phyloP scores from a whole-genome alignment of 2,329 filamentous ascomycete species.

The Trichoderma sp. region DNA sequence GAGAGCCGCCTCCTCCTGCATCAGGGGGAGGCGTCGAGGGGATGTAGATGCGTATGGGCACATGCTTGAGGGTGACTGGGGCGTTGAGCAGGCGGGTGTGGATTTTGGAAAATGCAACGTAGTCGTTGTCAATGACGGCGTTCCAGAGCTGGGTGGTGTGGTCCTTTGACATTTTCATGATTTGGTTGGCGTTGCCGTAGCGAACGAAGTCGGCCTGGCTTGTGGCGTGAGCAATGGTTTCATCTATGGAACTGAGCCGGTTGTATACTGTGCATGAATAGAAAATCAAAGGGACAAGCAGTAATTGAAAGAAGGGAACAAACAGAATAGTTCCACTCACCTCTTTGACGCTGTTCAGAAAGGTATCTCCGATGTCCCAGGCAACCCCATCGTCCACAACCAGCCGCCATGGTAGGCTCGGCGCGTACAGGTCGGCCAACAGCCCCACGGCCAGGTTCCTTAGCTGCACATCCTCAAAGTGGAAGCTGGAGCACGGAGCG shows the following conservation, averaged over 20 bases:
- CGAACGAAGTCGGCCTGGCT: slow-evolving; percentile 76
- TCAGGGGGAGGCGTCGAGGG: slow-evolving; percentile 59
- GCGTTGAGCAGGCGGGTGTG: slow-evolving; percentile 76
- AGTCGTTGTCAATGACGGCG: slow-evolving; percentile 76
- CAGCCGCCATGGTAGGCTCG: slow-evolving; percentile 56
- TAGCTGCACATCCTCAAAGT: slow-evolving; percentile 56
- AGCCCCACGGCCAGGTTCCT: slow-evolving; percentile 57
- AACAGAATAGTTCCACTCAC: slow-evolving; percentile 37
- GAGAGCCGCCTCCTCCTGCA: slow-evolving; percentile 36
- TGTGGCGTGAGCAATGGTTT: slow-evolving; percentile 14
- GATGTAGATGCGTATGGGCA: slow-evolving; percentile 89
- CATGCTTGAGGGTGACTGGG: slow-evolving; percentile 71
- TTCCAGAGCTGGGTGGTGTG: slow-evolving; percentile 83
- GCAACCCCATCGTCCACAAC: slow-evolving; percentile 56
- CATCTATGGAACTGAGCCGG: not conserved
- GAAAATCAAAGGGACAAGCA: slow-evolving; percentile 6
- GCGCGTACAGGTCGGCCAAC: slow-evolving; percentile 59
- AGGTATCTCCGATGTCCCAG: slow-evolving; percentile 64
- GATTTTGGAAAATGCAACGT: slow-evolving; percentile 70
- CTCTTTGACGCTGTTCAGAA: slow-evolving; percentile 66
- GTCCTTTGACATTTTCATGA: slow-evolving; percentile 84
- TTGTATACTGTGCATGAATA: not conserved
- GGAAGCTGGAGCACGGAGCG: slow-evolving; percentile 58
- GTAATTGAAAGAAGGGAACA: not conserved
- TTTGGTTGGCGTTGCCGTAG: slow-evolving; percentile 83